Evolutionary conservation across 2,329 filamentous ascomycete genomes (phyloP).

Genomic region (Trichoderma lentiforme): DNA sequence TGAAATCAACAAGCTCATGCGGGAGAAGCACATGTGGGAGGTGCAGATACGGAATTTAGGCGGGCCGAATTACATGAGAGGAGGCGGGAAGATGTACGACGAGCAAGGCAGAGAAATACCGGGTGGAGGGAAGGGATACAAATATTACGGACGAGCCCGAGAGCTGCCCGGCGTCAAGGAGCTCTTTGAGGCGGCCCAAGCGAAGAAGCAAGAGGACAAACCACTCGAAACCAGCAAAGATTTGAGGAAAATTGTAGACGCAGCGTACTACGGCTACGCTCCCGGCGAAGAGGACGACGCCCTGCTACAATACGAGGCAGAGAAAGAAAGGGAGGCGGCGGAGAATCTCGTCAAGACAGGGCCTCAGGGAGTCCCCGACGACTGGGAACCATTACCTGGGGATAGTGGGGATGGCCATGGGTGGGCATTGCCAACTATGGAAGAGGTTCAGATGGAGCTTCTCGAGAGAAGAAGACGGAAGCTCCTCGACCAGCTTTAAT

Average conservation of each 20-base stretch:
- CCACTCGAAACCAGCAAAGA: slow-evolving; percentile 66
- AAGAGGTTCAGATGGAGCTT: slow-evolving; percentile 92
- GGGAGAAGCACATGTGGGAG: slow-evolving; percentile 99
- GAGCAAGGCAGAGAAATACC: slow-evolving; percentile 69
- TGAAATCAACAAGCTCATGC: slow-evolving; percentile 98
- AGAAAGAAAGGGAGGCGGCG: slow-evolving; percentile 78
- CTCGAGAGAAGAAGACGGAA: slow-evolving; percentile 80
- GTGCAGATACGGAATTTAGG: slow-evolving; percentile 91
- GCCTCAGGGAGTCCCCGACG: slow-evolving; percentile 56
- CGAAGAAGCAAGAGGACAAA: slow-evolving; percentile 57
- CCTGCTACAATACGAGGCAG: slow-evolving; percentile 73
- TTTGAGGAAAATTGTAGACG: slow-evolving; percentile 75
- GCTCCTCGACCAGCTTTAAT: slow-evolving; percentile 73
- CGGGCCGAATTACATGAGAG: slow-evolving; percentile 95
- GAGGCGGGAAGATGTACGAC: slow-evolving; percentile 66
- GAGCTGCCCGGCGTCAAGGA: slow-evolving; percentile 96
- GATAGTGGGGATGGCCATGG: slow-evolving; percentile 77
- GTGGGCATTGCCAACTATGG: slow-evolving; percentile 81
- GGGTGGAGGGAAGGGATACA: slow-evolving; percentile 82
- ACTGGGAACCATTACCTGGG: slow-evolving; percentile 84
- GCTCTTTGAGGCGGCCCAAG: slow-evolving; percentile 77
- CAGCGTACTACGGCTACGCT: slow-evolving; percentile 93
- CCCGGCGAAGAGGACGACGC: slow-evolving; percentile 85
- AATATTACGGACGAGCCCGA: slow-evolving; percentile 86
- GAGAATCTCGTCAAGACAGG: slow-evolving; percentile 62